phyloP scores from a whole-genome alignment of 164 flowering plant species.

The Pachysandra terminalis region DNA sequence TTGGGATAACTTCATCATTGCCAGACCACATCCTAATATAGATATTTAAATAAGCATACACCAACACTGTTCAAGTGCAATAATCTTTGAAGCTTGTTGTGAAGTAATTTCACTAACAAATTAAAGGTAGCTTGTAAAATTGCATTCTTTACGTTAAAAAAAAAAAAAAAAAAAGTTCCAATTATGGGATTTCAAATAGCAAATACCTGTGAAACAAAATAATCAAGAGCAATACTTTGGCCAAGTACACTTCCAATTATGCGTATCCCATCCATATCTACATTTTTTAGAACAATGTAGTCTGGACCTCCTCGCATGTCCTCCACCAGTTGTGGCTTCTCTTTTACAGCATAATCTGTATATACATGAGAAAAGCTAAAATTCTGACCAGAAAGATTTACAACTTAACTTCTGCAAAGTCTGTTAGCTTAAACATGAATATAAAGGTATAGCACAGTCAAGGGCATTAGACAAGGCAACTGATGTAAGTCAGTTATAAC shows the following conservation, averaged over 20 bases:
- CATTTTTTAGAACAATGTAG: constrained; percentile 58
- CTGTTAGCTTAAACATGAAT: not conserved
- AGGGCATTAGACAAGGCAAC: too few species aligned
- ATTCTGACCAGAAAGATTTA: not conserved
- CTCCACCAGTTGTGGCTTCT: constrained; percentile 53
- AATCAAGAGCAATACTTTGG: constrained; percentile 89
- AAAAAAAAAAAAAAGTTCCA: not conserved
- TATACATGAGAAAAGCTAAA: constrained; percentile 1
- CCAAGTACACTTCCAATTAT: constrained; percentile 84
- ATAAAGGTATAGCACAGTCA: not conserved
- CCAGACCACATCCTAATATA: too few species aligned
- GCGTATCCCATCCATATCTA: constrained; percentile 76
- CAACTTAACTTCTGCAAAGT: not conserved
- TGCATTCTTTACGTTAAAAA: too few species aligned
- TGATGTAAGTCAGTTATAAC: too few species aligned
- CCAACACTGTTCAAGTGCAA: not conserved
- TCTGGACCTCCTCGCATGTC: constrained; percentile 90
- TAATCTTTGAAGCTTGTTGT: too few species aligned
- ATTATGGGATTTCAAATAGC: not conserved
- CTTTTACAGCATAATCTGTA: constrained; percentile 71
- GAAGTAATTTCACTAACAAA: not conserved
- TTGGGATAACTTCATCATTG: too few species aligned
- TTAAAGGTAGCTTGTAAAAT: not conserved
- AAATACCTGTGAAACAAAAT: constrained; percentile 84
- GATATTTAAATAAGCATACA: too few species aligned